Conservation (phyloP, 192 early-diverging fungal species). For the Tieghemiomyces parasiticus region DNA sequence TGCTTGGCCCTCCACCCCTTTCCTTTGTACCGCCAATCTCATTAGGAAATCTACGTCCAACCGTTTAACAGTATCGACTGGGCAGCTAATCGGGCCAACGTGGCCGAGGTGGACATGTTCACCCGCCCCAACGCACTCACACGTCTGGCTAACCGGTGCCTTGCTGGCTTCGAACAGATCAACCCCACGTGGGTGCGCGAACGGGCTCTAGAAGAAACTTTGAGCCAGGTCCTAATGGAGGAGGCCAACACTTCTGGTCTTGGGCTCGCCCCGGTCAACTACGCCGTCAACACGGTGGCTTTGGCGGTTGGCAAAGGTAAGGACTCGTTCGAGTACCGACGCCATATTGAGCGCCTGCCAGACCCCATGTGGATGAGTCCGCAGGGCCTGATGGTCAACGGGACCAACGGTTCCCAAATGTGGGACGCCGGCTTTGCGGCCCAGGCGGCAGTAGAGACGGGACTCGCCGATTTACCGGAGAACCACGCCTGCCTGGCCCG, state of each 20-base stretch:
- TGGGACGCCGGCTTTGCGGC: constrained; percentile 89
- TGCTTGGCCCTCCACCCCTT: too few species aligned
- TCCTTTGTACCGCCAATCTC: too few species aligned
- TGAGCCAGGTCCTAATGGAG: constrained; percentile 75
- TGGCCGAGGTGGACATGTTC: constrained; percentile 67
- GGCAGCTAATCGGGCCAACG: constrained; percentile 64
- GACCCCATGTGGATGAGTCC: constrained; percentile 90
- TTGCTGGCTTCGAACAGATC: constrained; percentile 63
- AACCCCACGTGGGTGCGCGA: constrained; percentile 34
- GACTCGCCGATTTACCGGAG: constrained; percentile 49
- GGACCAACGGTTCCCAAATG: constrained; percentile 92
- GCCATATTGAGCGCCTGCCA: constrained; percentile 48
- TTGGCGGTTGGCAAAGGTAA: constrained; percentile 72
- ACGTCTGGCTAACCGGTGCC: constrained; percentile 52
- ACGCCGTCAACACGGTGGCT: constrained; percentile 82
- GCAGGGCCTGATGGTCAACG: constrained; percentile 87
- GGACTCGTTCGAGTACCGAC: constrained; percentile 61
- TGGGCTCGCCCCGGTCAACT: constrained; percentile 92
- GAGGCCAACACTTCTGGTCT: constrained; percentile 79
- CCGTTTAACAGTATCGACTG: constrained; percentile 80
- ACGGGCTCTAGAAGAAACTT: constrained; percentile 51
- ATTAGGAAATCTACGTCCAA: constrained; percentile 69
- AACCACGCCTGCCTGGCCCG: constrained; percentile 51
- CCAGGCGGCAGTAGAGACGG: constrained; percentile 70
- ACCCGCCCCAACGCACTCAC: constrained; percentile 66